Evolutionary conservation across 495 filamentous ascomycete genomes (phyloP), one percentile per base, ranked within the genome.

Genomic region (Pyrenula aspistea): DNA sequence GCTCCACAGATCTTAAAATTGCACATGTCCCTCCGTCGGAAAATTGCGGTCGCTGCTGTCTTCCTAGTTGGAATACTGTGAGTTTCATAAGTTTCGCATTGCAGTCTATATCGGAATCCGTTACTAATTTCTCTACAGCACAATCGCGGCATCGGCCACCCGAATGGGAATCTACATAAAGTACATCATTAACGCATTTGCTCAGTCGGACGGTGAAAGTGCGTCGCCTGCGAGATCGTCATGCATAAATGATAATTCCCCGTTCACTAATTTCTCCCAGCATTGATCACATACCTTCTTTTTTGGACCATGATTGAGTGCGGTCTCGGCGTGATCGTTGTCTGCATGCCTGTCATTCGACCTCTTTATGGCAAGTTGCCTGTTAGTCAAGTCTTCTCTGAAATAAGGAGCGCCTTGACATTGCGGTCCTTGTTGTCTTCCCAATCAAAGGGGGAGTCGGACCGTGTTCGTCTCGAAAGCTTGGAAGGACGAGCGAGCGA

Each of bases 241-340:
- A 48, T 10, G 49, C 54, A 20, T 53, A 12, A 21, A 3, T 22
- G n/a, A n/a, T n/a, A n/a, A n/a, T n/a, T n/a, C n/a, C n/a, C n/a
- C n/a, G n/a, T n/a, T n/a, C n/a, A n/a, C n/a, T n/a, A n/a, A n/a
- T n/a, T n/a, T n/a, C n/a, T n/a, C n/a, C n/a, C n/a, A 63, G 61
- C 49, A 20, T 53, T 22, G 10, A 2, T 59, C 11, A 59, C 55
- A 3, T n/a, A 52, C 0, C 15, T 54, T 47, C 23, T 62, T 1
- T 62, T 59, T 22, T 65, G 63, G 63, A 56, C 53, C 24, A 65
- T 62, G 50, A 49, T 66, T 12, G 63, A 65, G 36, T 24, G 55
- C 24, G 60, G 63, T n/a, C 23, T 61, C 8, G 55, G 59, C 10
- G 55, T 65, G 12, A 55, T 66, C 23, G 57, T 61, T 1, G 63